Conservation (phyloP, 495 filamentous ascomycete species). For the Penicillium riverlandense region DNA sequence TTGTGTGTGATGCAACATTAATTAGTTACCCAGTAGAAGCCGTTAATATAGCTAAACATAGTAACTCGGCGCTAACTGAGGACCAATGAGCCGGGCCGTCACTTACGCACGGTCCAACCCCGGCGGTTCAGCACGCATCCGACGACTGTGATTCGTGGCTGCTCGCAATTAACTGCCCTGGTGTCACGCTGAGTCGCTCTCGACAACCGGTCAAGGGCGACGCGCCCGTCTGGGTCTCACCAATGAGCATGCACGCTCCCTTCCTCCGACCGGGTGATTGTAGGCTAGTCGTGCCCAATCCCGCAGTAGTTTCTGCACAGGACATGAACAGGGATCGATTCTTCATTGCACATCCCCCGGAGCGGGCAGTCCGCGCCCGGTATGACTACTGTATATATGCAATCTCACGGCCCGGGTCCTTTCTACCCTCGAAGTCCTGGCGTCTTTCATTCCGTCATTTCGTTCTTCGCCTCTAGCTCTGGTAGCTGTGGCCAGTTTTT, state of each 20-base stretch:
- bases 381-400: conserved; percentile 15
- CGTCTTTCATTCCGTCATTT: conserved; percentile 17
- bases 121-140: conserved; percentile 16
- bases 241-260: conserved; percentile 6
- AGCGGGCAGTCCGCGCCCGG: conserved; percentile 6
- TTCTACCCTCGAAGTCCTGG: conserved; percentile 4
- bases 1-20: no score
- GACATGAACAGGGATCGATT: conserved; percentile 11
- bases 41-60: no score
- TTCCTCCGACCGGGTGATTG: conserved; percentile 5
- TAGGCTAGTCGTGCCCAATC: conserved; percentile 22
- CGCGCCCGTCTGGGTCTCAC: conserved; percentile 11
- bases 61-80: no score
- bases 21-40: no score
- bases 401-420: conserved; percentile 5
- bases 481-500: conserved; percentile 27
- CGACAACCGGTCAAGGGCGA: conserved; percentile 10
- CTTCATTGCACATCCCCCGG: conserved; percentile 6
- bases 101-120: background rate
- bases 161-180: conserved; percentile 1
- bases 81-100: no score
- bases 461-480: conserved; percentile 23
- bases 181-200: background rate
- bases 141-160: background rate
- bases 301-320: conserved; percentile 35